These are phyloP conservation scores for Neurospora discreta DNA, from an alignment of 495 filamentous ascomycete genomes.

Conservation along the genomic window DNA sequence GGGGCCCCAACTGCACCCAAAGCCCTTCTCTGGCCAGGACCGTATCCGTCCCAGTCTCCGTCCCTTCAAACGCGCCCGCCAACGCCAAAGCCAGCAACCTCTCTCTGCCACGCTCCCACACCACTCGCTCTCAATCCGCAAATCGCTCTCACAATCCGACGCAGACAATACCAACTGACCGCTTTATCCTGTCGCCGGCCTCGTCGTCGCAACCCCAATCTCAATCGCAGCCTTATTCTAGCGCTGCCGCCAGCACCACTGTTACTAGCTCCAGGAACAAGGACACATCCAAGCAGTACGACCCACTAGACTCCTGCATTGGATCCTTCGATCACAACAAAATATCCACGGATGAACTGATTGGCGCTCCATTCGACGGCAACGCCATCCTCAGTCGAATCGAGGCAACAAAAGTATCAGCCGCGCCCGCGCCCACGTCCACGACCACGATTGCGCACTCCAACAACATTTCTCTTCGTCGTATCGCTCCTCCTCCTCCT, in stretches of 20 bases:
- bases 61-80: slow-evolving; percentile 29
- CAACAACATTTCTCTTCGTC: slow-evolving; percentile 21
- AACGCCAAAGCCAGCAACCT: slow-evolving; percentile 5
- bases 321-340: neutral
- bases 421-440: slow-evolving; percentile 21
- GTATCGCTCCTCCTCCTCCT: slow-evolving; percentile 34
- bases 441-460: neutral
- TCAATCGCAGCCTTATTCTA: slow-evolving; percentile 5
- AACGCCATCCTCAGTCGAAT: slow-evolving; percentile 59
- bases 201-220: slow-evolving; percentile 3
- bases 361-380: slow-evolving; percentile 57
- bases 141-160: slow-evolving; percentile 21
- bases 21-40: slow-evolving; percentile 40
- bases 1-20: slow-evolving; percentile 45
- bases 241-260: neutral
- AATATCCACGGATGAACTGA: slow-evolving; percentile 49
- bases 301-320: slow-evolving; percentile 1
- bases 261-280: neutral
- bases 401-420: slow-evolving; percentile 41
- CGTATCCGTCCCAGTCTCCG: slow-evolving; percentile 3
- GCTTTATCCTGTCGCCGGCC: slow-evolving; percentile 15
- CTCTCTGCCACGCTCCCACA: slow-evolving; percentile 30
- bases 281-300: neutral
- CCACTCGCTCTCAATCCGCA: slow-evolving; percentile 17
- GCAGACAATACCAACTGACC: slow-evolving; percentile 23